Evolutionary conservation across 306 rosid genomes (phyloP).

Genomic region (Citrullus colocynthis): DNA sequence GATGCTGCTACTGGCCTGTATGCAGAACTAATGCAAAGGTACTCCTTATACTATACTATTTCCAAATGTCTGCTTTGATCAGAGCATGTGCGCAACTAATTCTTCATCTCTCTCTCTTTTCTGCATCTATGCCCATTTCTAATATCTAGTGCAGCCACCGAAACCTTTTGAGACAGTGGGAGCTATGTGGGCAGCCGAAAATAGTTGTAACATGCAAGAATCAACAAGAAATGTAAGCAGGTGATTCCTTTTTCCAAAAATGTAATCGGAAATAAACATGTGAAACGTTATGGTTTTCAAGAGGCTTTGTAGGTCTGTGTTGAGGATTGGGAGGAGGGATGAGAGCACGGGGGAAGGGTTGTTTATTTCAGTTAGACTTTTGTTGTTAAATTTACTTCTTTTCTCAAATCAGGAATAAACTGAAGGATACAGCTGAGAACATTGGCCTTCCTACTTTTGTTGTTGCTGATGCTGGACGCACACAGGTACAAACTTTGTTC

Average conservation of each 20-base stretch:
- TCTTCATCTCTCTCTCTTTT: background rate
- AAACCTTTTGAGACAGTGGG: slow-evolving; percentile 80
- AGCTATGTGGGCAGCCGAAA: slow-evolving; percentile 76
- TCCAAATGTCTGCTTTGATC: background rate
- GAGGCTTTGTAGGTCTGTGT: slow-evolving; percentile 1
- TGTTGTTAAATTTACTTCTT: background rate
- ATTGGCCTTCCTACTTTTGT: slow-evolving; percentile 84
- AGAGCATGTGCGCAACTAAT: background rate
- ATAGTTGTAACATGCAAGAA: slow-evolving; percentile 77
- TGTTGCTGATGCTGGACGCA: slow-evolving; percentile 93
- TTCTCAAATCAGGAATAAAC: slow-evolving; percentile 53
- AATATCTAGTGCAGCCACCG: slow-evolving; percentile 34
- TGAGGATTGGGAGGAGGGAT: background rate
- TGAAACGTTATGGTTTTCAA: slow-evolving; percentile 1
- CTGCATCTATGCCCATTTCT: background rate
- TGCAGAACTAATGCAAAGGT: slow-evolving; percentile 72
- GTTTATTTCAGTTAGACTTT: background rate
- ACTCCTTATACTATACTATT: background rate
- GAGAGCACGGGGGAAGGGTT: background rate
- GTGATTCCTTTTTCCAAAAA: slow-evolving; percentile 13
- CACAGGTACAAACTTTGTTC: slow-evolving; percentile 41
- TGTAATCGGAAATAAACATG: background rate
- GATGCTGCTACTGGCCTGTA: slow-evolving; percentile 93
- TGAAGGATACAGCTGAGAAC: slow-evolving; percentile 59
- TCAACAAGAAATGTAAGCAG: slow-evolving; percentile 80